Evolutionary conservation across 257 asterid genomes (phyloP).

Genomic region (Knoxia roxburghii): DNA sequence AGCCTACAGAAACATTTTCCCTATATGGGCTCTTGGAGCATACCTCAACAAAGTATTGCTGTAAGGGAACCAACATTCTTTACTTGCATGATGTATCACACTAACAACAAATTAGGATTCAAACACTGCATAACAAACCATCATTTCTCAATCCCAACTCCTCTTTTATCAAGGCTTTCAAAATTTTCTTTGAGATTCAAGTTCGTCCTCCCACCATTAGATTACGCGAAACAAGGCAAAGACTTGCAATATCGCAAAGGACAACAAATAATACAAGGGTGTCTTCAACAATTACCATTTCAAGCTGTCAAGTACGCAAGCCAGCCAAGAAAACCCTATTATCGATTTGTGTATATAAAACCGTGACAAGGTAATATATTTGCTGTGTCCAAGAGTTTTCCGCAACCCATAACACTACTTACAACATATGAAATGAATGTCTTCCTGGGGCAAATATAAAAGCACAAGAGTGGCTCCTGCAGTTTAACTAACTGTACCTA

Average conservation of each 20-base stretch:
- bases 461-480: neutral
- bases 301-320: neutral
- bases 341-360: neutral
- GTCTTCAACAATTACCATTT: neutral
- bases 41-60: slow-evolving; percentile 56
- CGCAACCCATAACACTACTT: slow-evolving; percentile 2
- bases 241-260: too few species aligned
- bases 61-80: neutral
- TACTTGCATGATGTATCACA: too few species aligned
- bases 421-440: neutral
- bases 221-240: too few species aligned
- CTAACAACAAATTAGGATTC: too few species aligned
- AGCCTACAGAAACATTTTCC: slow-evolving; percentile 57
- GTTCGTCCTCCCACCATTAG: too few species aligned
- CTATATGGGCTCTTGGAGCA: slow-evolving; percentile 80
- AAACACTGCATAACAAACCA: too few species aligned
- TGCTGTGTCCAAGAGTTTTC: neutral
- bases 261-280: neutral
- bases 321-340: neutral
- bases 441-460: neutral
- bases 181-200: too few species aligned
- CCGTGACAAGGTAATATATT: neutral
- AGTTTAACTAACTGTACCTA: neutral
- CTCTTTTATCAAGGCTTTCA: too few species aligned
- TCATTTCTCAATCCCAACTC: too few species aligned